Base-by-base conservation (phyloP, 1,284 basidiomycete species). In the Lentinus polychrous region DNA sequence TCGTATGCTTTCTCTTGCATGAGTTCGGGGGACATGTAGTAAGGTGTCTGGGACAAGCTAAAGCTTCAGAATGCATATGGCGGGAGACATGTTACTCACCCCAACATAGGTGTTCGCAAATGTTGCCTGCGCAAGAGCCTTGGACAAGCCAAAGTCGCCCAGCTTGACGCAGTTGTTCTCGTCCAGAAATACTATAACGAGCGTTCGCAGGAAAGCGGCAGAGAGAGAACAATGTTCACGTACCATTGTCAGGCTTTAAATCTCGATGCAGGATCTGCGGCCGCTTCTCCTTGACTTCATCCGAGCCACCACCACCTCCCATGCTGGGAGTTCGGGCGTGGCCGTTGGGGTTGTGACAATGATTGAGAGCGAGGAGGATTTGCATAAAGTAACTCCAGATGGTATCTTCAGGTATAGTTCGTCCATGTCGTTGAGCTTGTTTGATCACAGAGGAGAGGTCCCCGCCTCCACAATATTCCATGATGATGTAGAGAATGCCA, bases 11-110 rank as follows among this genome's bases (percentile, higher is more conserved):
- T 93, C 60, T 96, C 94, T 66, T 92, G 91, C 74, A 97, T 92
- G 18, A 98, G 77, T 67, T 98, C 94, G 0, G 95, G 94, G 1
- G 92, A 94, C 94, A 99, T 98, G 69, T 99, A 98, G 60, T 97
- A 94, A 2, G 95, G 95, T 8, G 94, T 98, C 90, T 94, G 56
- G 5, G 41, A 0, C 8, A n/a, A 27, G 3, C n/a, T n/a, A 27
- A 15, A 18, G 44, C 4, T 24, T 55, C 8, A 56, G 50, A 1
- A 27, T 41, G 40, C 15, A 7, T 6, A 41, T 6, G 40, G 23
- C 8, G 31, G 6, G 18, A 37, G 43, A 44, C 22, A 31, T n/a
- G 41, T 2, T 2, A 71, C 88, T 54, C 63, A 94, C 92, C 44
- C 95, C 94, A 54, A 98, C 95, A 55, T 97, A 99, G 23, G 95